Evolutionary conservation across 2,329 filamentous ascomycete genomes (phyloP).

Genomic region (Aspergillus sp.): DNA sequence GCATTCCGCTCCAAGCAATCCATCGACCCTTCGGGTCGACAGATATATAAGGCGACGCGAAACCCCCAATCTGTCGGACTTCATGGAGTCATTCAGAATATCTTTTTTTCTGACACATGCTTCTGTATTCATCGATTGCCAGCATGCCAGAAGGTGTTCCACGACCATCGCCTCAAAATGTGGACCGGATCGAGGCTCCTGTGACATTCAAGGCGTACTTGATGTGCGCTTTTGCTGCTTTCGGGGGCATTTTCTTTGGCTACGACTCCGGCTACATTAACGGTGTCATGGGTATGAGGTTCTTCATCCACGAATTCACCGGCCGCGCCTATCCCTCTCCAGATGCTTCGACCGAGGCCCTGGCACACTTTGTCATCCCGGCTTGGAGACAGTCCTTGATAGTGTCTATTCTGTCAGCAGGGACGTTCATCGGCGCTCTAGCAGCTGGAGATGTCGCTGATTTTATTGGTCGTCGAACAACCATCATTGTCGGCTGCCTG

Average conservation of each 20-base stretch:
- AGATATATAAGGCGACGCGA: no score
- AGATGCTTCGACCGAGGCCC: no score
- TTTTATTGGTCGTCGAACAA: constrained; percentile 41
- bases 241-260: constrained; percentile 13
- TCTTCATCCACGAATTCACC: constrained; percentile 44
- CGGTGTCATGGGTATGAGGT: constrained; percentile 51
- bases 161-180: no score
- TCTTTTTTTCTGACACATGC: no score
- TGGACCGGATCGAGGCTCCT: no score
- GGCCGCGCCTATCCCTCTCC: no score
- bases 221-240: not conserved
- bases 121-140: no score
- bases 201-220: not conserved
- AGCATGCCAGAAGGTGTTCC: no score
- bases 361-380: constrained; percentile 32
- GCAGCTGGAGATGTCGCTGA: constrained; percentile 43
- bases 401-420: constrained; percentile 55
- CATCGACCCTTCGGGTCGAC: no score
- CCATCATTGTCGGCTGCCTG: constrained; percentile 50
- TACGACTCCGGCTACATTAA: constrained; percentile 58
- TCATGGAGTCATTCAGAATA: no score
- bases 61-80: no score
- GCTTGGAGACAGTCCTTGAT: constrained; percentile 50
- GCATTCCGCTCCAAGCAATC: no score
- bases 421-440: constrained; percentile 45